A percentile compares a stretch with the other conserved stretches of the same genome.
phyloP scores from a whole-genome alignment of 768 basidiomycete genomes.

The Dioszegia crocea region DNA sequence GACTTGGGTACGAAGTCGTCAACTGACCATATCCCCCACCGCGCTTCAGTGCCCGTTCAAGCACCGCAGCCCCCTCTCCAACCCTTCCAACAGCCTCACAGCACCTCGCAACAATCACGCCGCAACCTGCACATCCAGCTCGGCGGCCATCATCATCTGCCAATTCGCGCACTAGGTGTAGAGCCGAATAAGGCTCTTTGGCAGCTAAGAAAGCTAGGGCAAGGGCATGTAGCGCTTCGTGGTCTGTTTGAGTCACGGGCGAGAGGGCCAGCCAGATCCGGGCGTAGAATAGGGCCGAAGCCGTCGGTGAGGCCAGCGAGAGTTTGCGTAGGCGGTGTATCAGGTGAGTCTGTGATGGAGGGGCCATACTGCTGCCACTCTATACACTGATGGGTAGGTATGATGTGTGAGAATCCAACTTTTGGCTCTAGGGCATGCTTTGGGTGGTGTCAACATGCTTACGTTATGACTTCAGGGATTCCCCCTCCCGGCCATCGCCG shows the following conservation, averaged over 20 bases:
- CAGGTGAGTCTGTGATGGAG: constrained; percentile 16
- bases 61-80: constrained; percentile 31
- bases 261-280: constrained; percentile 27
- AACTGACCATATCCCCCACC: constrained; percentile 24
- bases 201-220: constrained; percentile 34
- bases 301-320: constrained; percentile 22
- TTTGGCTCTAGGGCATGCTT: neutral
- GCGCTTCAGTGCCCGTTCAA: constrained; percentile 28
- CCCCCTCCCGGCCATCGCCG: neutral
- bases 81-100: constrained; percentile 32
- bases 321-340: constrained; percentile 29
- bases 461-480: no score
- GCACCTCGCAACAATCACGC: constrained; percentile 38
- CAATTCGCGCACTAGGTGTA: constrained; percentile 32
- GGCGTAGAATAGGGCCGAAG: constrained; percentile 37
- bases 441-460: neutral
- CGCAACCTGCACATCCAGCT: constrained; percentile 35
- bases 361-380: constrained; percentile 1
- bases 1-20: neutral
- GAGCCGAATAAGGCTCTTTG: constrained; percentile 31
- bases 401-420: neutral
- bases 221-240: constrained; percentile 35
- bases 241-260: constrained; percentile 16
- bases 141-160: constrained; percentile 26
- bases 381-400: neutral